Conservation (phyloP, 805 yeast genomes). For the Torulaspora indica region DNA sequence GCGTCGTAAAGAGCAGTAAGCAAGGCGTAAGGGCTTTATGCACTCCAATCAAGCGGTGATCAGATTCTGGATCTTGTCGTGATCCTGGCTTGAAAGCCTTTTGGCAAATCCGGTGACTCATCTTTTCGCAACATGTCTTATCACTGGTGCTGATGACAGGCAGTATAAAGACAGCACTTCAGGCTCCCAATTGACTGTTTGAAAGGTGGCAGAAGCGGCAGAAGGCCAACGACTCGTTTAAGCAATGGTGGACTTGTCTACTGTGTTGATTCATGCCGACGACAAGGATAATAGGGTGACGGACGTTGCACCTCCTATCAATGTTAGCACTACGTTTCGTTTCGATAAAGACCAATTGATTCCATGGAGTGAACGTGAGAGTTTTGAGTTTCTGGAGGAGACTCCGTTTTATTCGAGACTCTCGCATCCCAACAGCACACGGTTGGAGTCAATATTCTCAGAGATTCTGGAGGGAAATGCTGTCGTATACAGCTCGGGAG, state of each 20-base stretch:
- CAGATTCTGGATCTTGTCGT: neutral
- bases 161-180: no score
- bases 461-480: conserved; percentile 58
- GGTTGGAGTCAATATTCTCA: conserved; percentile 62
- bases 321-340: conserved; percentile 71
- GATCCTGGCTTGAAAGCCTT: no score
- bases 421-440: conserved; percentile 65
- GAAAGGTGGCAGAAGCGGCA: neutral
- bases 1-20: no score
- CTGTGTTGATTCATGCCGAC: conserved; percentile 67
- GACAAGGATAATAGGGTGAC: conserved; percentile 51
- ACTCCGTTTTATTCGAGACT: conserved; percentile 62
- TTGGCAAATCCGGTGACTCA: neutral
- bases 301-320: conserved; percentile 76
- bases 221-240: no score
- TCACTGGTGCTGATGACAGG: no score
- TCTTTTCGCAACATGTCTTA: neutral
- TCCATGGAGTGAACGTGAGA: conserved; percentile 41
- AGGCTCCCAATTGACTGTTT: no score
- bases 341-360: conserved; percentile 54
- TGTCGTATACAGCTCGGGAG: conserved; percentile 70
- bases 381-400: conserved; percentile 34
- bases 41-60: neutral
- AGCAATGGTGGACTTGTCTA: conserved; percentile 42
- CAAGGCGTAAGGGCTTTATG: no score